A percentile compares a stretch with the other conserved stretches of the same genome.
Evolutionary conservation across 495 filamentous ascomycete species (phyloP).

Genomic region (Hypoxylon trugodes): DNA sequence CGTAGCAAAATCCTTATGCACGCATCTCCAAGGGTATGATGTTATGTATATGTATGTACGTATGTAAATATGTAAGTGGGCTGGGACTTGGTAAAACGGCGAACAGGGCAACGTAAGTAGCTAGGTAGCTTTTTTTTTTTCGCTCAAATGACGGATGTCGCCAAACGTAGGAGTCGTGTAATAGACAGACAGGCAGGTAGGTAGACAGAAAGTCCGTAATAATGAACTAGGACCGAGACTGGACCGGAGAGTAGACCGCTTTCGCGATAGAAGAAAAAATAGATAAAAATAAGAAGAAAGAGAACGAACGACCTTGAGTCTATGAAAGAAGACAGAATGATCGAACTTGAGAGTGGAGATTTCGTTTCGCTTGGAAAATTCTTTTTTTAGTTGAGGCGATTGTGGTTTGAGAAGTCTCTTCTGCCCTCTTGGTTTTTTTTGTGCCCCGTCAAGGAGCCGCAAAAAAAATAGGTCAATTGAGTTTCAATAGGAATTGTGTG

Average conservation of each 20-base stretch:
- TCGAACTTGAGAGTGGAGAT: slow-evolving; percentile 38
- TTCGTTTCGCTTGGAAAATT: slow-evolving; percentile 35
- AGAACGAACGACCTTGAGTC: too few relatives aligned
- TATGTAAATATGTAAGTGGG: slow-evolving; percentile 27
- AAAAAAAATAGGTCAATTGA: slow-evolving; percentile 35
- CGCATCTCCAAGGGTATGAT: slow-evolving; percentile 37
- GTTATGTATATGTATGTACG: slow-evolving; percentile 8
- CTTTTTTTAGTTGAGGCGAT: slow-evolving; percentile 40
- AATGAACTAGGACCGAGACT: slow-evolving; percentile 35
- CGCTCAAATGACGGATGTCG: not conserved
- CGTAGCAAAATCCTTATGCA: slow-evolving; percentile 36
- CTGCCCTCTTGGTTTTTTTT: slow-evolving; percentile 16
- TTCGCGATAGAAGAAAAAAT: slow-evolving; percentile 34
- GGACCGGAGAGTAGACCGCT: slow-evolving; percentile 42
- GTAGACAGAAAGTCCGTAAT: too few relatives aligned
- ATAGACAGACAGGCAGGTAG: too few relatives aligned
- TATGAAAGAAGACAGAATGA: slow-evolving; percentile 27
- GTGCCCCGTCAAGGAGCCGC: slow-evolving; percentile 37
- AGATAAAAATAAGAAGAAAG: slow-evolving; percentile 43
- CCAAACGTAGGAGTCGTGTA: not conserved
- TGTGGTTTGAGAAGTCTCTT: slow-evolving; percentile 37
- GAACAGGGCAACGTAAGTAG: slow-evolving; percentile 6
- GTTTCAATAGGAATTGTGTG: slow-evolving; percentile 32
- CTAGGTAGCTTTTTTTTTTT: slow-evolving; percentile 5
- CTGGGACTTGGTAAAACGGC: slow-evolving; percentile 16